Base-by-base conservation (phyloP, 2,329 filamentous ascomycete genomes). In the Aspergillus pseudoviridinutans region DNA sequence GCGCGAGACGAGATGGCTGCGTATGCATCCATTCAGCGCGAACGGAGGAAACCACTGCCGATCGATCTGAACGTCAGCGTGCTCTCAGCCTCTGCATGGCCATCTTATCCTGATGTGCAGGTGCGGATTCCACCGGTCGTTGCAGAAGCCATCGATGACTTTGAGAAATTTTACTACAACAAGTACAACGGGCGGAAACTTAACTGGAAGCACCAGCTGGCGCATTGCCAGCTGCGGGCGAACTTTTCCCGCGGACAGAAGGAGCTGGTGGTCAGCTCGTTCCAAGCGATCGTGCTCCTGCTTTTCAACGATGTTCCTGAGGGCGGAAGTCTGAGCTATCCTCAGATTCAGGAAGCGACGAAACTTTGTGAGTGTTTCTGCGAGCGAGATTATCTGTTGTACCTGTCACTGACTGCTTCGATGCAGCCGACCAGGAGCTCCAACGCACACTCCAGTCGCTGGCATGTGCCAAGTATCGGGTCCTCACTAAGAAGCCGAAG, bases 361-460 rank as follows among this genome's bases (percentile, higher is more conserved):
- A 88, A 86, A 27, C 83, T 97, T 12, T 83, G 82, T 85, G 78
- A 78, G 80, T 77, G 20, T 17, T 32, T 9, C 32, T 35, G 7
- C 22, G 24, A 20, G 35, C 24, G 5, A 17, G 8, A 12, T 29
- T 28, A 3, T 27, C 50, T 22, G 27, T 49, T 61, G 10, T 44
- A 20, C 47, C 46, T 17, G 41, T 44, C 60, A 58, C 68, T 71
- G 64, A 72, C 71, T 63, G 64, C 63, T 63, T 56, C 6, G 51
- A 42, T 58, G 46, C 63, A 85, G 83, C 86, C 42, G 90, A 90
- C 53, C 79, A 80, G 35, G 92, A 97, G 69, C 84, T 99, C 24
- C 86, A 89, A 66, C 89, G 94, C 57, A 99, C 94, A 0, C 84
- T 99, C 17, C 94, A 99, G 74, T 97, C 92, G 4, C 86, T 99